phyloP scores from a whole-genome alignment of 176 grass and related monocot genomes.

The Eleusine indica region DNA sequence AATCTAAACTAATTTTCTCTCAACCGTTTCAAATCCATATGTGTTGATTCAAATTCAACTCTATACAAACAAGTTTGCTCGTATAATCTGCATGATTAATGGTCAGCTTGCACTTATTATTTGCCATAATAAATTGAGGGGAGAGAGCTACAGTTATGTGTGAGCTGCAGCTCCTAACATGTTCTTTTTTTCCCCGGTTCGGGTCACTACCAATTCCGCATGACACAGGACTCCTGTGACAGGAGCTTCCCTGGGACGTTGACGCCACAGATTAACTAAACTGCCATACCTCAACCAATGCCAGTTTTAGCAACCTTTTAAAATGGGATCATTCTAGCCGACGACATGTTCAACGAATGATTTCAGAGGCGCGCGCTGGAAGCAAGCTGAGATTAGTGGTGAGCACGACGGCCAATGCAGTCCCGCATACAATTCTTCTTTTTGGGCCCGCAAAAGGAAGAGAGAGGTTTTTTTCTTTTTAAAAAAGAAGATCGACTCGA shows the following conservation, averaged over 20 bases:
- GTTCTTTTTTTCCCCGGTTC: not conserved
- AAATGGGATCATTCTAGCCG: constrained; percentile 7
- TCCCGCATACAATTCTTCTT: no score
- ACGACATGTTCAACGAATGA: constrained; percentile 9
- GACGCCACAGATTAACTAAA: constrained; percentile 39
- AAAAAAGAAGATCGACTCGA: no score
- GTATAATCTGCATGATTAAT: no score
- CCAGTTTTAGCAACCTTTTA: not conserved
- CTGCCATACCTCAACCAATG: not conserved
- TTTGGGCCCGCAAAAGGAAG: no score
- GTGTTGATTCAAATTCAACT: no score
- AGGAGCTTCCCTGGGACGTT: constrained; percentile 17
- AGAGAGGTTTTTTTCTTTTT: no score
- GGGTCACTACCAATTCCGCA: not conserved
- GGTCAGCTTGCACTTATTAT: no score
- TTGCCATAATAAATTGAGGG: no score
- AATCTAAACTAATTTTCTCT: no score
- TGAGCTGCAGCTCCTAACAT: not conserved
- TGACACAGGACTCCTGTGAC: not conserved
- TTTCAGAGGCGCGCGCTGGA: not conserved
- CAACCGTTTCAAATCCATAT: no score
- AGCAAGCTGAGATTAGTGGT: not conserved
- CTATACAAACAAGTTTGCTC: no score
- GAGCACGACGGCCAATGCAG: not conserved
- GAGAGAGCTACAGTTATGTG: not conserved